Evolutionary conservation across 495 filamentous ascomycete species (phyloP).

Genomic region (Parathielavia appendiculata): DNA sequence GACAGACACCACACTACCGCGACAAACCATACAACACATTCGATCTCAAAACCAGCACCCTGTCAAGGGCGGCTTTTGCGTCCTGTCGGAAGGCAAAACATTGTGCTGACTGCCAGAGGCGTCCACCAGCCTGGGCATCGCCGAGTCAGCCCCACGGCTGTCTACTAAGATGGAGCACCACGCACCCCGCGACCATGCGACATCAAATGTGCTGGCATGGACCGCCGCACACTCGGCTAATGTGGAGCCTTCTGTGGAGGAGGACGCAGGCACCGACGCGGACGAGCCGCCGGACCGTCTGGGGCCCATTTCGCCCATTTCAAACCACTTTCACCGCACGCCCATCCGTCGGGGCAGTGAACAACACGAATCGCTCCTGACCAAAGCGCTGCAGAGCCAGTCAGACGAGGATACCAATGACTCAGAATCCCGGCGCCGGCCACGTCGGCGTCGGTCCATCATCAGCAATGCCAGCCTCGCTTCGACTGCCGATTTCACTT

Average conservation of each 20-base stretch:
- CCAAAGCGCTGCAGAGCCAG: constrained; percentile 65
- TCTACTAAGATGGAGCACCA: constrained; percentile 37
- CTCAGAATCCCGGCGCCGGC: constrained; percentile 15
- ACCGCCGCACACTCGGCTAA: constrained; percentile 37
- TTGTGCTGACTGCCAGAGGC: constrained; percentile 1
- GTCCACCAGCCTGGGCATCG: not conserved
- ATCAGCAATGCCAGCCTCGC: constrained; percentile 71
- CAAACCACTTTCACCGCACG: constrained; percentile 40
- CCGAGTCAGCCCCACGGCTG: constrained; percentile 1
- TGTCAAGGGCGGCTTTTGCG: not conserved
- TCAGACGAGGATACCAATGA: constrained; percentile 48
- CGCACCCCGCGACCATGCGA: constrained; percentile 35
- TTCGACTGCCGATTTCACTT: constrained; percentile 83
- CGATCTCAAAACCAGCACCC: not conserved
- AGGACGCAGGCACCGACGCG: constrained; percentile 32
- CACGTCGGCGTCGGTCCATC: constrained; percentile 57
- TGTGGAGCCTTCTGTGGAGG: constrained; percentile 41
- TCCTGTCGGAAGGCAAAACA: not conserved
- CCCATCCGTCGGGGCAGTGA: constrained; percentile 41
- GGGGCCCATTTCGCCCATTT: constrained; percentile 13
- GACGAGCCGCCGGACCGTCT: constrained; percentile 33
- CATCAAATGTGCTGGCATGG: constrained; percentile 41
- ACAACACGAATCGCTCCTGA: constrained; percentile 70
- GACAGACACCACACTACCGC: constrained; percentile 8
- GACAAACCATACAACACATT: constrained; percentile 10